These are phyloP conservation scores for Calonectria multiphialidica DNA, from an alignment of 2,329 filamentous ascomycete genomes.

Conservation along the genomic window DNA sequence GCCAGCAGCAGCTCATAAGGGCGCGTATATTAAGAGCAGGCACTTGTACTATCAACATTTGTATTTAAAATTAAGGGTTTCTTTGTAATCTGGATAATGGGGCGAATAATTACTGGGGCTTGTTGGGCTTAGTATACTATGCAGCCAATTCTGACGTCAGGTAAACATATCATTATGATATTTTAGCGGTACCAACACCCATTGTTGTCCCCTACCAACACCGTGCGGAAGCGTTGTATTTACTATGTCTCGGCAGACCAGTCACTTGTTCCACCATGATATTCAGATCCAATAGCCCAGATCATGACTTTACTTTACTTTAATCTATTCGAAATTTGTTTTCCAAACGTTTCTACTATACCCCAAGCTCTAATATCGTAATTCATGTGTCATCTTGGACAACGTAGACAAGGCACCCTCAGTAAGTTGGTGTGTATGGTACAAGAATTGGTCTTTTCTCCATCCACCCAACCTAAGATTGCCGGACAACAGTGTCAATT, in stretches of 20 bases:
- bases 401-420: neutral
- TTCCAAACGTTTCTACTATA: neutral
- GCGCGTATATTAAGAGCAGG: neutral
- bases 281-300: neutral
- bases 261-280: neutral
- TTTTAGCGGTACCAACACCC: neutral
- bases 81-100: constrained; percentile 16
- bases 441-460: neutral
- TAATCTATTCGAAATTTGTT: neutral
- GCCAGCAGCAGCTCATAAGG: constrained; percentile 29
- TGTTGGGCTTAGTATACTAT: neutral
- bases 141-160: neutral
- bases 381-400: neutral
- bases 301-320: neutral
- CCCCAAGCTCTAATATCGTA: neutral
- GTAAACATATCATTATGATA: neutral
- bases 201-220: neutral
- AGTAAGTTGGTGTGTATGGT: neutral
- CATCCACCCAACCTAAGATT: neutral
- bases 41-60: constrained; percentile 22
- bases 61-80: constrained; percentile 19
- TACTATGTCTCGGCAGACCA: neutral
- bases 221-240: neutral
- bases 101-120: constrained; percentile 3
- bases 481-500: constrained; percentile 11